Evolutionary conservation across 148 eudicot genomes (phyloP), one percentile per base, ranked within the genome.

Genomic region (Talinum fruticosum): DNA sequence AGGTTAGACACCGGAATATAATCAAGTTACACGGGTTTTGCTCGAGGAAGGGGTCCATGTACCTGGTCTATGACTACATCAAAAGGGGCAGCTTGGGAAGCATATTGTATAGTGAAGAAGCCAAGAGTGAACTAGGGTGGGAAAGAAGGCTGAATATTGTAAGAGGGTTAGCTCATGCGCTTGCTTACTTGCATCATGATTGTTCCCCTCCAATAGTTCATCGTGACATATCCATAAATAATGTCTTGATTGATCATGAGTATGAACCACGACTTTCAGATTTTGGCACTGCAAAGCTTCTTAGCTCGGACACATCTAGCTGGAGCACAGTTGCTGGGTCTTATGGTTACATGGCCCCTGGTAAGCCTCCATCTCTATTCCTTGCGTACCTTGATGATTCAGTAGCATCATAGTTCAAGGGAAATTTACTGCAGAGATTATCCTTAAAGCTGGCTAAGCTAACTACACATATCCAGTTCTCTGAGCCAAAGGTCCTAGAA

Each of bases 331-430:
- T 87, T 80, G 98, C 93, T 18, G 98, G 98, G 8, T 87, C 98
- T 29, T 93, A 90, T 80, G 98, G 98, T 37, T 93, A 93, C 85
- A 91, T 91, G 94, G 98, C 97, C 75, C 98, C 98, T 71, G 98
- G 94, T 90, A 89, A 71, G 72, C 29, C 28, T 41, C 47, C 47
- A 41, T 41, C 13, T 41, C 47, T 5, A 12, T 10, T 41, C 47
- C 47, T 41, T 41, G 12, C 47, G 12, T 41, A 41, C 12, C 14
- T 41, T 41, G 13, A 10, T 41, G 12, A 41, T 14, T 41, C 14
- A 41, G 12, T 8, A 41, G 47, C 14, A 6, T 41, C 14, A 8
- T 41, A 41, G 7, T 41, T 41, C 47, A 0, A 41, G 13, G 12
- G 10, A 41, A 5, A 41, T 41, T 41, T 12, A 8, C 12, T 41